Evolutionary conservation across 202 grass and related monocot species (phyloP), one percentile per base, ranked within the genome.

Genomic region (Panicum virgatum): DNA sequence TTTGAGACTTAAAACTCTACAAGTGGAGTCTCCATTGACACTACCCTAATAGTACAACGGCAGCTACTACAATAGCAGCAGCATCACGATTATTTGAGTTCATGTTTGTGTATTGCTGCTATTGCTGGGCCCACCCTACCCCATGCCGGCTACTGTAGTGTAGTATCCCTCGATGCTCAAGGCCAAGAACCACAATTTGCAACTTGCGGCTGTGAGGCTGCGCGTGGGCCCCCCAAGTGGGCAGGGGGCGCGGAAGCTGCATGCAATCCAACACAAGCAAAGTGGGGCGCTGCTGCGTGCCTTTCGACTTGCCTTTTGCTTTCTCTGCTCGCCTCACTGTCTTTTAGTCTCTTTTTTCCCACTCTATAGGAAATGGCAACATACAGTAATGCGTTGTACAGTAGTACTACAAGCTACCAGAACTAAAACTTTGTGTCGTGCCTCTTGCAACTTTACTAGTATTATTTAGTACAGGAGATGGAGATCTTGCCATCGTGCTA

Each of bases 201-300:
- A 85, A 89, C 30, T 85, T 82, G 72, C 65, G 26, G 6, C 4
- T 68, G 76, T 84, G 81, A 69, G 52, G 57, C 65, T 91, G 76
- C 42, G 45, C 15, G 72, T n/a, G n/a, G n/a, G n/a, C n/a, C n/a
- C n/a, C n/a, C n/a, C n/a, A n/a, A n/a, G n/a, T n/a, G n/a, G n/a
- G n/a, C n/a, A n/a, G n/a, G n/a, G n/a, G n/a, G n/a, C n/a, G n/a
- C n/a, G n/a, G n/a, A 84, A 82, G 78, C 74, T 79, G 29, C 73
- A 85, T 75, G 82, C 67, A 82, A 85, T 79, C 67, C 67, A 76
- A 68, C 82, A 14, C 61, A 73, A 88, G 73, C 60, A 79, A 88
- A 85, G 82, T 85, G 85, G n/a, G 61, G 30, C 12, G 59, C 32
- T 20, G 20, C 53, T 60, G 34, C 80, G 30, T 2, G 54, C 63